These are phyloP conservation scores for Saccharomyces hybrid DNA, from an alignment of 1,139 yeast species.

Conservation along the genomic window DNA sequence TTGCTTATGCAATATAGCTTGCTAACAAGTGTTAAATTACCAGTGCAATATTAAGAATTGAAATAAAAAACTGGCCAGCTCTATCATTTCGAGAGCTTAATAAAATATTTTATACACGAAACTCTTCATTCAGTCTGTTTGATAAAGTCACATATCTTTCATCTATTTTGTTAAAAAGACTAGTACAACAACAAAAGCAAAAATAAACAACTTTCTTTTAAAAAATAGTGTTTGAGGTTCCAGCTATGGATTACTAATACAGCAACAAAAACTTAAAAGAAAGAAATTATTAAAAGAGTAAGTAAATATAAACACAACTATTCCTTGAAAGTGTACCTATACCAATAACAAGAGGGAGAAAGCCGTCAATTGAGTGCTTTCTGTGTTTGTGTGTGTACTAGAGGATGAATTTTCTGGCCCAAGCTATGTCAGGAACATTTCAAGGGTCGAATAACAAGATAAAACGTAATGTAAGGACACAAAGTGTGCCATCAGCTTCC, in stretches of 20 bases:
- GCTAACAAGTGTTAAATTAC: background rate
- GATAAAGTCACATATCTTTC: background rate
- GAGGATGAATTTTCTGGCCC: background rate
- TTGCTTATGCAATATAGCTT: background rate
- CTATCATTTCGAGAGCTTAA: background rate
- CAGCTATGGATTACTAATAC: background rate
- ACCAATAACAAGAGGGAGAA: background rate
- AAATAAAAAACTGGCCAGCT: background rate
- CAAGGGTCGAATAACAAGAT: background rate
- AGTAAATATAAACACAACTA: background rate
- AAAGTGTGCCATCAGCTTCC: background rate
- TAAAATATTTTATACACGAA: background rate
- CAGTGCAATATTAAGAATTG: background rate
- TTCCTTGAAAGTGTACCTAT: background rate
- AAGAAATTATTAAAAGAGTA: background rate
- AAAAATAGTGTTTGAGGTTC: background rate
- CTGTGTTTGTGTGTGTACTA: background rate
- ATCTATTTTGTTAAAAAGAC: background rate
- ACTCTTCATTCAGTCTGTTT: background rate
- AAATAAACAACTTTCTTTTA: background rate
- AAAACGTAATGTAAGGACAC: background rate
- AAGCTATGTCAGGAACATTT: background rate
- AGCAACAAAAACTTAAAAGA: background rate
- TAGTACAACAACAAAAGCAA: background rate
- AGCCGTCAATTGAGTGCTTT: background rate